These are phyloP conservation scores for Colletotrichum orbiculare DNA, from an alignment of 2,329 filamentous ascomycete species.

Conservation along the genomic window DNA sequence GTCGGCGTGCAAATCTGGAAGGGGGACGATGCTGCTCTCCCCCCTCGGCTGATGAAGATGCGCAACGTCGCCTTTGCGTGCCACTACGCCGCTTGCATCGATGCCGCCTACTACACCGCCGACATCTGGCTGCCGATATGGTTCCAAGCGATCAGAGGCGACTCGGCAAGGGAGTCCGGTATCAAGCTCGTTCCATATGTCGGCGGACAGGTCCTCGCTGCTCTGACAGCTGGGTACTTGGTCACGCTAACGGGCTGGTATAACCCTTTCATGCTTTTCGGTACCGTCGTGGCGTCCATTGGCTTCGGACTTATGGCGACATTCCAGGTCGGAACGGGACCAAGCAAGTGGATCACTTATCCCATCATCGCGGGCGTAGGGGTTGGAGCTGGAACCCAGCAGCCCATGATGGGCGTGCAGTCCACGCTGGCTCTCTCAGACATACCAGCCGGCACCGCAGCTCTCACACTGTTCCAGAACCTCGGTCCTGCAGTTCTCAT, in stretches of 20 bases:
- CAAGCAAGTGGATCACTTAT: constrained; percentile 39
- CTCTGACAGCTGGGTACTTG: constrained; percentile 41
- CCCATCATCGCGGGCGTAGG: constrained; percentile 42
- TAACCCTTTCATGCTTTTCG: constrained; percentile 46
- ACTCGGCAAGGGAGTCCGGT: constrained; percentile 45
- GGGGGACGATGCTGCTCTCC: constrained; percentile 50
- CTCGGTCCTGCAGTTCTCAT: constrained; percentile 32
- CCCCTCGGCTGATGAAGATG: constrained; percentile 47
- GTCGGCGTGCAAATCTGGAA: constrained; percentile 47
- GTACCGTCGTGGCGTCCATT: constrained; percentile 42
- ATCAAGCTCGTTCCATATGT: constrained; percentile 46
- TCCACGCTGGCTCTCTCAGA: constrained; percentile 38
- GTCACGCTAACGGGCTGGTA: constrained; percentile 50
- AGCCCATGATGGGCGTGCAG: constrained; percentile 42
- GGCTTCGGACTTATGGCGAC: constrained; percentile 38
- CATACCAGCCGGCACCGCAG: constrained; percentile 31
- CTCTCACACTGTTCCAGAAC: constrained; percentile 31
- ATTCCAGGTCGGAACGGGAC: constrained; percentile 7
- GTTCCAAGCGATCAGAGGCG: constrained; percentile 48
- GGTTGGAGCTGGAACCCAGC: constrained; percentile 42
- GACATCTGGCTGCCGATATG: constrained; percentile 47
- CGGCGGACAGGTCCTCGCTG: constrained; percentile 43
- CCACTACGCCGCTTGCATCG: constrained; percentile 39
- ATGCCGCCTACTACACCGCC: constrained; percentile 45
- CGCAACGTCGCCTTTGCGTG: constrained; percentile 39